Conservation (phyloP, 495 filamentous ascomycete species). For the Aspergillus wentii region DNA sequence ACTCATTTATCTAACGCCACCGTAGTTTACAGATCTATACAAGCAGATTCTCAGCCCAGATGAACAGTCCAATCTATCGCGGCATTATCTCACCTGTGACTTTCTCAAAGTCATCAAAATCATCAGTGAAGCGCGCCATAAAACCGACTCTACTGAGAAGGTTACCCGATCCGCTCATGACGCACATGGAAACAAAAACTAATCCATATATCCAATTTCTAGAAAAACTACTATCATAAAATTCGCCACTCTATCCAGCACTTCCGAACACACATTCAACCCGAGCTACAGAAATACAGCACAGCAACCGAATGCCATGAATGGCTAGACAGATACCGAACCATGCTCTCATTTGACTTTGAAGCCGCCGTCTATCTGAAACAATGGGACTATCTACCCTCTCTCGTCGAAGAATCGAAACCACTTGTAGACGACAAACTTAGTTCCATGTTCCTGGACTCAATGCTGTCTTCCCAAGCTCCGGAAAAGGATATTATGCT, state of each 20-base stretch:
- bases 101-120: slow-evolving; percentile 61
- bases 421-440: slow-evolving; percentile 8
- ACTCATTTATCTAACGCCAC: not conserved
- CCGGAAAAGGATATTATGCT: slow-evolving; percentile 33
- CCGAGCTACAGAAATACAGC: slow-evolving; percentile 10
- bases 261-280: slow-evolving; percentile 41
- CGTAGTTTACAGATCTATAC: slow-evolving; percentile 54
- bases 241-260: slow-evolving; percentile 50
- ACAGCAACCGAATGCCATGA: slow-evolving; percentile 19
- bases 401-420: slow-evolving; percentile 51
- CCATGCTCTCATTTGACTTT: slow-evolving; percentile 66
- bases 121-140: slow-evolving; percentile 56
- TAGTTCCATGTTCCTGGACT: slow-evolving; percentile 43
- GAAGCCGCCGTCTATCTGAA: slow-evolving; percentile 65
- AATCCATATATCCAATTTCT: no score
- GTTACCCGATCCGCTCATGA: slow-evolving; percentile 12
- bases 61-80: slow-evolving; percentile 41
- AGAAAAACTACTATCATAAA: slow-evolving; percentile 52
- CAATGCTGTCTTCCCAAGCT: slow-evolving; percentile 49
- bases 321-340: slow-evolving; percentile 55
- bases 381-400: slow-evolving; percentile 60
- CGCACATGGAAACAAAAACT: not conserved
- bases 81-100: slow-evolving; percentile 60
- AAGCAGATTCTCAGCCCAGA: slow-evolving; percentile 42
- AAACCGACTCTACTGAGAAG: slow-evolving; percentile 55